phyloP scores from a whole-genome alignment of 441 rosid genomes.

The Brassica hybrid region DNA sequence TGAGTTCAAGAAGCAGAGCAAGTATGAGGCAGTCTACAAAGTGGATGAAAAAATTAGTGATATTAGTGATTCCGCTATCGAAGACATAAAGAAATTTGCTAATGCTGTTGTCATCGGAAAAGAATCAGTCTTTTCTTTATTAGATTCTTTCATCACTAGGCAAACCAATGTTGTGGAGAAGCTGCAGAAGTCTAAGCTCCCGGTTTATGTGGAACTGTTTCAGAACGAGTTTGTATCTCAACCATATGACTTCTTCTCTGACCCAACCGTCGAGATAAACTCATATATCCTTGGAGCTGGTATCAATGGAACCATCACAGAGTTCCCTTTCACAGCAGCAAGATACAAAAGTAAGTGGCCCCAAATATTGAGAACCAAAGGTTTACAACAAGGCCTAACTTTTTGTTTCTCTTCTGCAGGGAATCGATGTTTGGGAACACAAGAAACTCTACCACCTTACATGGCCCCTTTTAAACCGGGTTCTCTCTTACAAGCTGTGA shows the following conservation, averaged over 20 bases:
- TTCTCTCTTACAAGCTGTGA: background rate
- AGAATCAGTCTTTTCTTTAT: background rate
- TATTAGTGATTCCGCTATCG: background rate
- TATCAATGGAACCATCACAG: background rate
- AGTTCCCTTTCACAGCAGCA: conserved; percentile 2
- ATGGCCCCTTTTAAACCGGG: background rate
- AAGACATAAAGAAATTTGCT: background rate
- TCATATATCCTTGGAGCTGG: background rate
- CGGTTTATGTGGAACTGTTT: conserved; percentile 1
- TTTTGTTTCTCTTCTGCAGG: background rate
- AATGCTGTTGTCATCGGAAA: background rate
- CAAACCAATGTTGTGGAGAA: background rate
- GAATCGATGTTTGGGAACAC: background rate
- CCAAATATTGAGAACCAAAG: background rate
- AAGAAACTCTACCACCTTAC: background rate
- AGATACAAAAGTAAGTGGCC: background rate
- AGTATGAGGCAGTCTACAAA: background rate
- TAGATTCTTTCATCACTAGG: background rate
- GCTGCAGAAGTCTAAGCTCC: background rate
- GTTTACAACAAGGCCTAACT: background rate
- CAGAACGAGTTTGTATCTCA: conserved; percentile 3
- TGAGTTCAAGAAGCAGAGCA: background rate
- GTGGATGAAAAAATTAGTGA: background rate
- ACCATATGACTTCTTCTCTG: no score
- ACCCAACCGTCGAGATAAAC: background rate